Percentiles rank a stretch among this genome's conserved stretches.
Conservation (phyloP, 2,329 filamentous ascomycete genomes). For the Colletotrichum euphorbiae region DNA sequence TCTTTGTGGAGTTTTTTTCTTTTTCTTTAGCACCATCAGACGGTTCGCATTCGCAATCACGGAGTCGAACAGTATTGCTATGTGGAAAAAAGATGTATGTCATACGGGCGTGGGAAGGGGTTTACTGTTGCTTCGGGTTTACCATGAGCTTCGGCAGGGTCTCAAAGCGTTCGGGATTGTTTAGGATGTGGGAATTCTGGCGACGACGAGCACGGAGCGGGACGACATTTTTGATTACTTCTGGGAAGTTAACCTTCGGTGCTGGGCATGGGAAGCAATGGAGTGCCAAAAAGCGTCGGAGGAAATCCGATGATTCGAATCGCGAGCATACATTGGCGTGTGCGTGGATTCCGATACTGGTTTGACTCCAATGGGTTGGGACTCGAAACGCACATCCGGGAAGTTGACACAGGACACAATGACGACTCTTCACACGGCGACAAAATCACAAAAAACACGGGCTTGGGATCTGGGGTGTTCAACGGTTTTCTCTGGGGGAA, state of each 20-base stretch:
- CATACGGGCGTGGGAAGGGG: slow-evolving; percentile 33
- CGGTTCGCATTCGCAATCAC: slow-evolving; percentile 38
- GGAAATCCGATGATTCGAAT: slow-evolving; percentile 37
- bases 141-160: slow-evolving; percentile 24
- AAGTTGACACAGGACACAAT: slow-evolving; percentile 33
- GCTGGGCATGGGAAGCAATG: slow-evolving; percentile 28
- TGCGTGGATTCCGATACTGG: slow-evolving; percentile 38
- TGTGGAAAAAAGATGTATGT: slow-evolving; percentile 34
- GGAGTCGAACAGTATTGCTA: slow-evolving; percentile 40
- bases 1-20: slow-evolving; percentile 39
- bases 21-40: slow-evolving; percentile 34
- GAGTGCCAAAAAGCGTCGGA: slow-evolving; percentile 38
- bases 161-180: slow-evolving; percentile 29
- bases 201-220: slow-evolving; percentile 37
- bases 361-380: slow-evolving; percentile 38
- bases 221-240: slow-evolving; percentile 22
- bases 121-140: slow-evolving; percentile 23
- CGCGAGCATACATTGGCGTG: slow-evolving; percentile 39
- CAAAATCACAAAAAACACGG: slow-evolving; percentile 39
- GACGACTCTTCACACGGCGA: slow-evolving; percentile 35
- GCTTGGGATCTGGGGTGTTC: slow-evolving; percentile 34
- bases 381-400: slow-evolving; percentile 38
- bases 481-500: slow-evolving; percentile 6
- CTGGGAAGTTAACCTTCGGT: slow-evolving; percentile 28
- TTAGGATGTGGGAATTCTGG: slow-evolving; percentile 34